A percentile compares a stretch with the other conserved stretches of the same genome.
Conservation (phyloP, 2,329 filamentous ascomycete genomes). For the Neophaeococcomyces aloes region DNA sequence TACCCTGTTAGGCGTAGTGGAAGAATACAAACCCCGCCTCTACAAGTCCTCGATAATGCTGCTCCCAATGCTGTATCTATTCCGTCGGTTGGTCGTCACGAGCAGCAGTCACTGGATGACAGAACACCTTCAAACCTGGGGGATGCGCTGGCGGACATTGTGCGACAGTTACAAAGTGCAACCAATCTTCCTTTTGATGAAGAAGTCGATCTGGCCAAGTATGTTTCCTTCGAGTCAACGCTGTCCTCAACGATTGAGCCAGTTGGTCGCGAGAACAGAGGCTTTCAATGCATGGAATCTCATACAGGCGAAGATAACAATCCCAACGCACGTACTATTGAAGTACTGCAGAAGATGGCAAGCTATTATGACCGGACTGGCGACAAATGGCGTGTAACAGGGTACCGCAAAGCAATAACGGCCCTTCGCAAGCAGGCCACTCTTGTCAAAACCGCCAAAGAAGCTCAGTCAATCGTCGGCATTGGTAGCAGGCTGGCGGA, state of each 20-base stretch:
- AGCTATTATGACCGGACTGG: slow-evolving; percentile 60
- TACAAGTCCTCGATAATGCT: background rate
- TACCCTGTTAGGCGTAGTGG: background rate
- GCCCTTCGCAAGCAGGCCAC: slow-evolving; percentile 55
- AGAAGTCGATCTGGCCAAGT: slow-evolving; percentile 43
- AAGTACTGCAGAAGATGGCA: slow-evolving; percentile 66
- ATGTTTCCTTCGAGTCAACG: slow-evolving; percentile 20
- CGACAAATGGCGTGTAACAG: slow-evolving; percentile 64
- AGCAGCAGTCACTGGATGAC: background rate
- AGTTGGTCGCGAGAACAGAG: slow-evolving; percentile 24
- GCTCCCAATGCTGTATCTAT: background rate
- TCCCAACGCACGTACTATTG: slow-evolving; percentile 66
- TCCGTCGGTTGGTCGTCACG: background rate
- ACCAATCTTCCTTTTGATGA: slow-evolving; percentile 1
- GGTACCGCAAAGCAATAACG: slow-evolving; percentile 69
- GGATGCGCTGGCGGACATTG: slow-evolving; percentile 55
- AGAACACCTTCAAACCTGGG: slow-evolving; percentile 19
- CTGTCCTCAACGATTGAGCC: background rate
- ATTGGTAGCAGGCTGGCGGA: slow-evolving; percentile 64
- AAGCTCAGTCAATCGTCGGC: slow-evolving; percentile 57
- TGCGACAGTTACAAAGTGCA: slow-evolving; percentile 46
- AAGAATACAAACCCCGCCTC: background rate
- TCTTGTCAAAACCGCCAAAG: slow-evolving; percentile 56
- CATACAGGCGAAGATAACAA: slow-evolving; percentile 42
- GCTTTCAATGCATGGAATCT: slow-evolving; percentile 52